Evolutionary conservation across 208 protist species (phyloP).

Genomic region (Trypanosoma brucei): DNA sequence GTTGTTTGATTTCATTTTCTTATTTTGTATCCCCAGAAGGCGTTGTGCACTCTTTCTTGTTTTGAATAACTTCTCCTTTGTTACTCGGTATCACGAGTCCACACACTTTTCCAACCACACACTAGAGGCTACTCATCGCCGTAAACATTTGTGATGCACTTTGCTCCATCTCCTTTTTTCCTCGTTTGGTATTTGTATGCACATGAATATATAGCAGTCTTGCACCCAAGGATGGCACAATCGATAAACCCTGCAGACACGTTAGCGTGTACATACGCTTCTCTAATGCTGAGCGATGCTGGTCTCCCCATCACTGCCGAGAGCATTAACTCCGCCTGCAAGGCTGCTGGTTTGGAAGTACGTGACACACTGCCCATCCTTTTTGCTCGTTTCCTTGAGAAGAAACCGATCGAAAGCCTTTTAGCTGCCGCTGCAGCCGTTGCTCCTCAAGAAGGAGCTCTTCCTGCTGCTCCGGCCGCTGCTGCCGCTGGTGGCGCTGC

Average conservation of each 20-base stretch:
- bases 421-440: conserved; percentile 46
- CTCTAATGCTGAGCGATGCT: conserved; percentile 72
- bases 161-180: background rate
- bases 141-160: too few relatives aligned
- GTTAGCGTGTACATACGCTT: conserved; percentile 83
- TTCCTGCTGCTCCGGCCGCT: conserved; percentile 23
- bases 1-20: background rate
- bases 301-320: conserved; percentile 66
- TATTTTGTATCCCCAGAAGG: background rate
- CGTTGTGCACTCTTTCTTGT: too few relatives aligned
- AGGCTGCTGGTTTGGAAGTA: conserved; percentile 65
- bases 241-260: conserved; percentile 50
- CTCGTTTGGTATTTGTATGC: background rate
- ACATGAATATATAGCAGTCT: background rate
- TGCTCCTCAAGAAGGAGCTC: conserved; percentile 42
- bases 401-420: conserved; percentile 67
- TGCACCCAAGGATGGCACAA: conserved; percentile 32
- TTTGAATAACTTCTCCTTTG: too few relatives aligned
- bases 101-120: too few relatives aligned
- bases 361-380: conserved; percentile 73
- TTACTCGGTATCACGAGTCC: too few relatives aligned
- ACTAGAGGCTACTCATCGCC: too few relatives aligned
- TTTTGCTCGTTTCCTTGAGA: conserved; percentile 81
- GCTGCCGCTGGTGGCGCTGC: conserved; percentile 35
- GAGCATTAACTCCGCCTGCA: conserved; percentile 61